Conservation (phyloP, 225 moss, liverwort and hornwort species). For the Thuidium tamariscinum region DNA sequence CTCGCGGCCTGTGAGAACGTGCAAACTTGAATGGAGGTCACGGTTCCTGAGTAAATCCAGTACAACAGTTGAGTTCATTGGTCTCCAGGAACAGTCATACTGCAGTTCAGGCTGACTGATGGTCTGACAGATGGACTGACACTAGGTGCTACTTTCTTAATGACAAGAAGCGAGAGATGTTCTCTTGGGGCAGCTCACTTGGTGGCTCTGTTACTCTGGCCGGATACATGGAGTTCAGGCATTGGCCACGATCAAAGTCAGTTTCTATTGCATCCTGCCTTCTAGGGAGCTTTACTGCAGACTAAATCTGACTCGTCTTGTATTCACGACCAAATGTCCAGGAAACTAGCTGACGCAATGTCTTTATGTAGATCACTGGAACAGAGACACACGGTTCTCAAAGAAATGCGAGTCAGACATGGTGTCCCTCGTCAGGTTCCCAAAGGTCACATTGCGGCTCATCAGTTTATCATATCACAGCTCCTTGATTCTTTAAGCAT, state of each 20-base stretch:
- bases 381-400: conserved; percentile 1
- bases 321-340: neutral
- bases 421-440: conserved; percentile 14
- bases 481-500: neutral
- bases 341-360: conserved; percentile 3
- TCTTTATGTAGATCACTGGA: neutral
- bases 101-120: conserved; percentile 20
- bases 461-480: neutral
- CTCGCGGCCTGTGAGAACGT: conserved; percentile 14
- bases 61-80: conserved; percentile 9
- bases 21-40: conserved; percentile 13
- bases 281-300: neutral
- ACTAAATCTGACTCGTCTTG: neutral
- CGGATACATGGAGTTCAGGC: neutral
- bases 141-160: conserved; percentile 4
- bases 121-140: conserved; percentile 7
- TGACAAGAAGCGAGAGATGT: conserved; percentile 14
- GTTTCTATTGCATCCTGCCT: neutral
- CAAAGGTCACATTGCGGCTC: conserved; percentile 11
- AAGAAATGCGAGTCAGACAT: conserved; percentile 10
- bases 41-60: conserved; percentile 5
- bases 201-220: neutral
- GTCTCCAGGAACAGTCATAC: conserved; percentile 5
- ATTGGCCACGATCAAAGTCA: neutral
- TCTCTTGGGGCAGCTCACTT: conserved; percentile 10